These are phyloP conservation scores for Deinandra increscens DNA, from an alignment of 129 eudicot genomes.

Conservation along the genomic window DNA sequence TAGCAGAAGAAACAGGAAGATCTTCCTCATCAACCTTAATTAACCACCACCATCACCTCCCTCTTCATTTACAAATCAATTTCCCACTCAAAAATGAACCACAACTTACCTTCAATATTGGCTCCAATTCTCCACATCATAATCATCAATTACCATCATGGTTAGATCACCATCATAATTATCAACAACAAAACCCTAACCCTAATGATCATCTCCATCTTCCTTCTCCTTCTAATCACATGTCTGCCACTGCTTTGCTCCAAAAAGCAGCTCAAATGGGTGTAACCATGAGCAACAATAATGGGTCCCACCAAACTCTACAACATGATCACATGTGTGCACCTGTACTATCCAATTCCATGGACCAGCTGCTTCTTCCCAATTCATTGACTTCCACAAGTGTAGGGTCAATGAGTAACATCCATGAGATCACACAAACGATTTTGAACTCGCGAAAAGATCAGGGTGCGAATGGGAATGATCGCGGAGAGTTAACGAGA, in stretches of 20 bases:
- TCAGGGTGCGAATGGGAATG: constrained; percentile 24
- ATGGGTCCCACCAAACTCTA: constrained; percentile 43
- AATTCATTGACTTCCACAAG: constrained; percentile 32
- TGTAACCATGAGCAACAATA: constrained; percentile 49
- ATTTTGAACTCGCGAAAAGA: constrained; percentile 17
- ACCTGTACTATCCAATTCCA: constrained; percentile 41
- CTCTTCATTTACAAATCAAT: constrained; percentile 30
- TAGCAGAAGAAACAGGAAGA: constrained; percentile 64
- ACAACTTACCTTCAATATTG: constrained; percentile 32
- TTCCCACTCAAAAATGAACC: constrained; percentile 51
- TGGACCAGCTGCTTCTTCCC: constrained; percentile 31
- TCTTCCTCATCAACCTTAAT: constrained; percentile 29
- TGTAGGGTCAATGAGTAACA: constrained; percentile 39
- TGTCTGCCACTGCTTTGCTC: constrained; percentile 77
- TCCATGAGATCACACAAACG: constrained; percentile 39
- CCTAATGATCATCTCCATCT: constrained; percentile 15
- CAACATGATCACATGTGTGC: constrained; percentile 53
- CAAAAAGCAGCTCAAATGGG: constrained; percentile 83
- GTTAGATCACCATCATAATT: constrained; percentile 26
- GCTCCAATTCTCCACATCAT: constrained; percentile 33
- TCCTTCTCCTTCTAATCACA: constrained; percentile 37
- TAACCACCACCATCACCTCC: constrained; percentile 28
- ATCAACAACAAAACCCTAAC: constrained; percentile 25
- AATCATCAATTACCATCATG: constrained; percentile 39
- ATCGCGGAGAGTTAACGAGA: constrained; percentile 64